Percentiles rank a stretch among this genome's conserved stretches.
phyloP scores from a whole-genome alignment of 2,329 filamentous ascomycete genomes.

The Dichotomopilus funicola region DNA sequence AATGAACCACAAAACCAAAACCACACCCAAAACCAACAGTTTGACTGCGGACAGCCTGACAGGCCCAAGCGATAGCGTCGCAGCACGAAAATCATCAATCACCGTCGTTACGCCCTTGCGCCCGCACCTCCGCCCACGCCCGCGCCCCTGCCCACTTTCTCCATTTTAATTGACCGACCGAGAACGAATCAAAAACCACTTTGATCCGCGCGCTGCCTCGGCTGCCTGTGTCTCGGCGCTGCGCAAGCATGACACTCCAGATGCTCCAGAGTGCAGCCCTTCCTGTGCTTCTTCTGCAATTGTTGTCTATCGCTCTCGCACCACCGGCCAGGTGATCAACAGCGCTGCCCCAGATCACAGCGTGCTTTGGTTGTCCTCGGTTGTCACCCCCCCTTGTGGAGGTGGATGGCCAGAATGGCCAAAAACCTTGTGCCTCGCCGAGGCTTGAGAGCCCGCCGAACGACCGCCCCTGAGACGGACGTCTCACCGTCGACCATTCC shows the following conservation, averaged over 20 bases:
- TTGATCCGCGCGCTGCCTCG: conserved; percentile 1
- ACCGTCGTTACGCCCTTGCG: background rate
- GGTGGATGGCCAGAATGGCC: background rate
- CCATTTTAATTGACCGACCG: background rate
- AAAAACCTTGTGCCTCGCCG: background rate
- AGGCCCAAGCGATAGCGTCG: background rate
- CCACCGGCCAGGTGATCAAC: conserved; percentile 7
- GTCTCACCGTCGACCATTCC: conserved; percentile 4
- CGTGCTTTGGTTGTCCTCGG: background rate
- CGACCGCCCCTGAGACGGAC: conserved; percentile 2
- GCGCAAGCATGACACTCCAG: conserved; percentile 3
- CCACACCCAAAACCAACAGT: background rate
- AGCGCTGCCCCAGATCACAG: background rate
- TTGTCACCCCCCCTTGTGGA: background rate
- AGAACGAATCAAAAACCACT: background rate
- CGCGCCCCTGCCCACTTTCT: background rate
- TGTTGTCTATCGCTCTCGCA: conserved; percentile 5
- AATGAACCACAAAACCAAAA: background rate
- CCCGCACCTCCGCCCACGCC: background rate
- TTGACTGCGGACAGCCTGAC: background rate
- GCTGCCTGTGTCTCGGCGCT: conserved; percentile 4
- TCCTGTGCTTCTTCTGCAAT: conserved; percentile 5
- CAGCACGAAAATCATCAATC: background rate
- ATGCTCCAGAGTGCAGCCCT: background rate
- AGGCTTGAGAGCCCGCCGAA: background rate